phyloP scores from a whole-genome alignment of 148 eudicot species.

The Rhododendron vialii region DNA sequence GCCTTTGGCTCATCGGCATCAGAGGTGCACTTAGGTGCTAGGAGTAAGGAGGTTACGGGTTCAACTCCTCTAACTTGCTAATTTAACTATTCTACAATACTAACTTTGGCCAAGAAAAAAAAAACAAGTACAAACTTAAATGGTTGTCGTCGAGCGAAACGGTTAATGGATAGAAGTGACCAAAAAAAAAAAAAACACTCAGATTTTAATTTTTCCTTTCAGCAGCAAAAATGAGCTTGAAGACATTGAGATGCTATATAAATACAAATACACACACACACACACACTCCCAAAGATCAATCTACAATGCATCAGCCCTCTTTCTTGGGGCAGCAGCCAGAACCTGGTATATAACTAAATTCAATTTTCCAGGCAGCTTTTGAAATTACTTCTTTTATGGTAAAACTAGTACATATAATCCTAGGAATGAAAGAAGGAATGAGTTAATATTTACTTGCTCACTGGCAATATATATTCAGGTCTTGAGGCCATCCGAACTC shows the following conservation, averaged over 20 bases:
- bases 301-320: not conserved
- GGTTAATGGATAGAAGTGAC: not conserved
- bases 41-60: too few species aligned
- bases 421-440: not conserved
- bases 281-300: not conserved
- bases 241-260: not conserved
- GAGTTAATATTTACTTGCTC: conserved; percentile 10
- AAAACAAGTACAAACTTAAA: not conserved
- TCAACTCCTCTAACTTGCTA: too few species aligned
- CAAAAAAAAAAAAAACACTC: not conserved
- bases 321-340: not conserved
- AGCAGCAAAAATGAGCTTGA: not conserved
- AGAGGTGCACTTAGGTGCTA: too few species aligned
- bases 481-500: conserved; percentile 90
- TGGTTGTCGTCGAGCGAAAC: not conserved
- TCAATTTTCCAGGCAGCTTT: not conserved
- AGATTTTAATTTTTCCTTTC: not conserved
- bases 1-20: too few species aligned
- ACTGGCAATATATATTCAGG: conserved; percentile 40
- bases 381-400: not conserved
- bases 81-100: too few species aligned
- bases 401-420: not conserved
- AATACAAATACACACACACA: not conserved
- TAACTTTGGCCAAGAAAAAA: too few species aligned
- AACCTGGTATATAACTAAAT: not conserved